Evolutionary conservation across 2,329 filamentous ascomycete genomes (phyloP).

Genomic region (Leptosphaerulina australis): DNA sequence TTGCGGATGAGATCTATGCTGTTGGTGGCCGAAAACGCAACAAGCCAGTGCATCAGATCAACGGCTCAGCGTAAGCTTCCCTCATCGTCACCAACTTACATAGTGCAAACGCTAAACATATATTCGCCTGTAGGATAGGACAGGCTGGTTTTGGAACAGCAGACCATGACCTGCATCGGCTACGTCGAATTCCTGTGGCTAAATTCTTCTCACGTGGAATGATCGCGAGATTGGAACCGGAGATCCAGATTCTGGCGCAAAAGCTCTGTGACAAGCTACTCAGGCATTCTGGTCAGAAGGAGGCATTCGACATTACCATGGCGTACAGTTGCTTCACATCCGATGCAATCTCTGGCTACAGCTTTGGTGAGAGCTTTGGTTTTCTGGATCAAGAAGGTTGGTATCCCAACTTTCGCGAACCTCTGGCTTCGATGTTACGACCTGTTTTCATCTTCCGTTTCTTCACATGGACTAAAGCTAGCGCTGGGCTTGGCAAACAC

Average conservation of each 20-base stretch:
- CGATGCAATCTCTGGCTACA: conserved; percentile 33
- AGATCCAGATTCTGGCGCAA: conserved; percentile 26
- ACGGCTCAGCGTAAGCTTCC: conserved; percentile 31
- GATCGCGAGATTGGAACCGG: conserved; percentile 33
- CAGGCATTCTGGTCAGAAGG: conserved; percentile 22
- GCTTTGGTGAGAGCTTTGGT: conserved; percentile 33
- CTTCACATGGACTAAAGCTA: conserved; percentile 32
- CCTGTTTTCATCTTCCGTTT: conserved; percentile 37
- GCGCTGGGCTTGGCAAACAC: conserved; percentile 23
- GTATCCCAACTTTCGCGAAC: conserved; percentile 36
- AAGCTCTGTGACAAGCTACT: conserved; percentile 37
- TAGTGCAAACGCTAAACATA: background rate
- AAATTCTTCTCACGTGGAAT: conserved; percentile 47
- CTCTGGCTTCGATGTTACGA: conserved; percentile 22
- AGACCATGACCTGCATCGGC: conserved; percentile 41
- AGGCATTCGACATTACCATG: conserved; percentile 33
- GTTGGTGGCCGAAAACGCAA: conserved; percentile 33
- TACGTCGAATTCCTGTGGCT: conserved; percentile 40
- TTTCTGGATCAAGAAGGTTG: conserved; percentile 34
- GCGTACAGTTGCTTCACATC: conserved; percentile 37
- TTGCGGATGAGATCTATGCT: conserved; percentile 40
- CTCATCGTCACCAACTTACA: background rate
- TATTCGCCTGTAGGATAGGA: conserved; percentile 21
- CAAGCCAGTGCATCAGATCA: conserved; percentile 36
- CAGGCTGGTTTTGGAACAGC: conserved; percentile 32